Evolutionary conservation across 2,329 filamentous ascomycete genomes (phyloP), one percentile per base, ranked within the genome.

Genomic region (Dothistroma pini): DNA sequence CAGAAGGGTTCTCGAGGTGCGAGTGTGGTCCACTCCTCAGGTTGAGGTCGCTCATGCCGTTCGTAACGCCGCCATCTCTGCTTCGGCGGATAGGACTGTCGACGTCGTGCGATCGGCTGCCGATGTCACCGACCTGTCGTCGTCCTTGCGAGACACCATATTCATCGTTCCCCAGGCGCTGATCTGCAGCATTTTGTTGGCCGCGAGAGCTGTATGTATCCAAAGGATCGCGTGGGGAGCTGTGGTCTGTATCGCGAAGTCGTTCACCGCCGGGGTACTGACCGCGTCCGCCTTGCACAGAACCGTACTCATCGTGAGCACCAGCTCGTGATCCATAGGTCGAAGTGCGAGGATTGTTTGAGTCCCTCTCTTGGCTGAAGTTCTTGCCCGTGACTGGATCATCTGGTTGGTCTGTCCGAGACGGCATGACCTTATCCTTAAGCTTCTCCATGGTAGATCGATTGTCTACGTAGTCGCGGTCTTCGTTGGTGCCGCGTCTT

Each of bases 1-100:
- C 64, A 16, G 59, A 48, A 19, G 52, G 61, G 53, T 70, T 70
- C 56, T 69, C 66, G 12, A 59, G 54, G 25, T 59, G 55, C 32
- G 54, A 54, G n/a, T 57, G 52, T 38, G 59, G 54, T 7, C 56
- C 59, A 21, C 47, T 53, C 12, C 48, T 57, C 25, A 56, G 31
- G 34, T 38, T 48, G 21, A 29, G n/a, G 41, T 55, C 54, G n/a
- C 12, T 38, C 53, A 38, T 55, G 57, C 50, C 38, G 32, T 60
- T 56, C n/a, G 41, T 60, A 11, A 60, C 34, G 11, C 58, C 58
- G 22, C 58, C 58, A 31, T 48, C 55, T 34, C 38, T 22, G 34
- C 50, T 54, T 35, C 58, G 59, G 3, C 44, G 50, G 19, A 53
- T 55, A 51, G 56, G 49, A 19, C 31, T 35, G 14, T 53, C 48